Percentiles rank a stretch among this genome's conserved stretches.
phyloP scores from a whole-genome alignment of 331 rosid genomes.

The Prunus yedoensis region DNA sequence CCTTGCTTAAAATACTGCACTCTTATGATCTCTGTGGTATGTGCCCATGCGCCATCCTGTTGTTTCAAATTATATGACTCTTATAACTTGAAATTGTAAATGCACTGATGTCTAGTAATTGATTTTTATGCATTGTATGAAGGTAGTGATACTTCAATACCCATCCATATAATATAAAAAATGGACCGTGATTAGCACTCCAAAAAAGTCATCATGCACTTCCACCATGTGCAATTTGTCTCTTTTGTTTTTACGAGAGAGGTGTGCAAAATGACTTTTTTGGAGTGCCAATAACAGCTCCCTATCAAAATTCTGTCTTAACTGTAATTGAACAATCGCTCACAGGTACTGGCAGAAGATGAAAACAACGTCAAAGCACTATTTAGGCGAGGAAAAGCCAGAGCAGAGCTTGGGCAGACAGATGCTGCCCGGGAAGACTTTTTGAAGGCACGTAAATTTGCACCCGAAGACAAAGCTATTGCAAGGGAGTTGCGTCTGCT shows the following conservation, averaged over 20 bases:
- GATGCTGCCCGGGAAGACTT: slow-evolving; percentile 90
- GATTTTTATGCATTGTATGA: not conserved
- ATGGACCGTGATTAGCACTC: too few relatives aligned
- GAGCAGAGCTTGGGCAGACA: slow-evolving; percentile 87
- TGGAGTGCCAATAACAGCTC: too few relatives aligned
- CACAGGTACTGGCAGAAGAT: slow-evolving; percentile 76
- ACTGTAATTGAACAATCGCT: not conserved
- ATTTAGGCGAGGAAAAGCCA: slow-evolving; percentile 86
- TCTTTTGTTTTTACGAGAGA: too few relatives aligned
- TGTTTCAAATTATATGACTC: not conserved
- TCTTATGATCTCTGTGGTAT: not conserved
- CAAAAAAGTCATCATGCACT: too few relatives aligned
- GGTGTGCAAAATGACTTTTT: too few relatives aligned
- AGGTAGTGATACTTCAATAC: not conserved
- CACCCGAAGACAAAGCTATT: slow-evolving; percentile 82
- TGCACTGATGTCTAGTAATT: not conserved
- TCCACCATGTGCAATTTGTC: too few relatives aligned
- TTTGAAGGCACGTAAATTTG: slow-evolving; percentile 60
- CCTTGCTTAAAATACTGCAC: not conserved
- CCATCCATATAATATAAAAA: not conserved
- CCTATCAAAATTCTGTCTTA: not conserved
- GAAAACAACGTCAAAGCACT: slow-evolving; percentile 87
- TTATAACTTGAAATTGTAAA: too few relatives aligned
- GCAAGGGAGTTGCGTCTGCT: slow-evolving; percentile 70
- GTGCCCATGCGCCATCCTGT: not conserved